Evolutionary conservation across 345 rosid species (phyloP).

Genomic region (Rhizophora mangle): DNA sequence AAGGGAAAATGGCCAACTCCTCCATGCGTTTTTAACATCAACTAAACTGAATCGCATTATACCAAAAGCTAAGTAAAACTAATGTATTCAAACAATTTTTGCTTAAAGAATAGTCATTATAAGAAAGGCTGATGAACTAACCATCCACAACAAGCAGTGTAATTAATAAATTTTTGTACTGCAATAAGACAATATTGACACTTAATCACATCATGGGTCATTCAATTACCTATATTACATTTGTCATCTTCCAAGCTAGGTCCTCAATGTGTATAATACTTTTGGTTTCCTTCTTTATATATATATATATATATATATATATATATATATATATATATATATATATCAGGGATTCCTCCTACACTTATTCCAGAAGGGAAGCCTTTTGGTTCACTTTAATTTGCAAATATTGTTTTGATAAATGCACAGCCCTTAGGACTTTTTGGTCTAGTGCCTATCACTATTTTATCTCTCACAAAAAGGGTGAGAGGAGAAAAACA

Average conservation of each 20-base stretch:
- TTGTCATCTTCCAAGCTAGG: slow-evolving; percentile 14
- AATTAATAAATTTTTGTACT: slow-evolving; percentile 22
- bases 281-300: no score
- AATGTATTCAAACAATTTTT: no score
- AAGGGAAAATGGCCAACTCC: no score
- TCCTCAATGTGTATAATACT: neutral
- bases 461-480: no score
- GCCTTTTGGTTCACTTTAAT: slow-evolving; percentile 14
- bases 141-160: slow-evolving; percentile 30
- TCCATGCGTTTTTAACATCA: no score
- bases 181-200: slow-evolving; percentile 20
- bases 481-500: neutral
- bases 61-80: no score
- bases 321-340: no score
- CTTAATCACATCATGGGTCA: slow-evolving; percentile 26
- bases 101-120: no score
- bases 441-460: slow-evolving; percentile 13
- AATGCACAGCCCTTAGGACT: slow-evolving; percentile 21
- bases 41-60: no score
- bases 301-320: no score
- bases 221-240: neutral
- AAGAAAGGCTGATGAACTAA: slow-evolving; percentile 9
- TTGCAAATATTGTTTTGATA: neutral
- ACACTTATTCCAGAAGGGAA: neutral
- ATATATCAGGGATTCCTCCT: neutral